Conservation (phyloP, 768 basidiomycete genomes). For the Phylloporus arenicola region DNA sequence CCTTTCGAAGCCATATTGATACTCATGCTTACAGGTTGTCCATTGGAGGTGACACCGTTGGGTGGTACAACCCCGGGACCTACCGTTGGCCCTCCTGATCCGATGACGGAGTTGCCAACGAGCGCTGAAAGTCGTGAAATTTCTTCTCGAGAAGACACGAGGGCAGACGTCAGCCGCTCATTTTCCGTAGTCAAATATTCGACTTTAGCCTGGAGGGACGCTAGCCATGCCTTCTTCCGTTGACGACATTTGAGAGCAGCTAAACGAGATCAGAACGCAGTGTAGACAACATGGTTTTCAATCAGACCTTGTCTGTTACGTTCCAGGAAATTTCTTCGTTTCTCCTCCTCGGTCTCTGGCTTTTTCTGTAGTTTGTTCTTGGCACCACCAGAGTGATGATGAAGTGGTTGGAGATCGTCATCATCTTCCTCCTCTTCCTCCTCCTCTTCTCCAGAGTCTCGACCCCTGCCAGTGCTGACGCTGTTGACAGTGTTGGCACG, state of each 20-base stretch:
- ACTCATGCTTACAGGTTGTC: slow-evolving; percentile 40
- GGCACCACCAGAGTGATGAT: slow-evolving; percentile 5
- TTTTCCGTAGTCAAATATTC: slow-evolving; percentile 92
- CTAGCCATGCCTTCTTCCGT: slow-evolving; percentile 97
- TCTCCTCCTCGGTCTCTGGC: slow-evolving; percentile 97
- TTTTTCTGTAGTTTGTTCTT: slow-evolving; percentile 48
- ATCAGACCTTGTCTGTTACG: slow-evolving; percentile 88
- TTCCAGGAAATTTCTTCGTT: slow-evolving; percentile 93
- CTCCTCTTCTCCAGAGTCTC: slow-evolving; percentile 33
- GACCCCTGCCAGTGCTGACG: slow-evolving; percentile 29
- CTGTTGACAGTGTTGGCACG: slow-evolving; percentile 34
- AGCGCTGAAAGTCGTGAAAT: slow-evolving; percentile 76
- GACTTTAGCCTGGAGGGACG: slow-evolving; percentile 87
- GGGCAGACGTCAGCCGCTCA: slow-evolving; percentile 83
- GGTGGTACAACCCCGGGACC: slow-evolving; percentile 28
- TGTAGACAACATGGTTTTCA: not conserved
- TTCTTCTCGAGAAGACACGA: slow-evolving; percentile 87
- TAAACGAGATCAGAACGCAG: slow-evolving; percentile 28
- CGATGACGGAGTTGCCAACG: slow-evolving; percentile 62
- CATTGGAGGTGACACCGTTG: slow-evolving; percentile 21
- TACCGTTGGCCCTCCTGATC: slow-evolving; percentile 28
- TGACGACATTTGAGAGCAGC: slow-evolving; percentile 99
- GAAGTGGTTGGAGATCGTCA: slow-evolving; percentile 23
- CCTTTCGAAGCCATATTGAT: slow-evolving; percentile 37
- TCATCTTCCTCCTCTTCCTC: slow-evolving; percentile 41